Evolutionary conservation across 768 basidiomycete species (phyloP).

Genomic region (Sporobolomyces roseus): DNA sequence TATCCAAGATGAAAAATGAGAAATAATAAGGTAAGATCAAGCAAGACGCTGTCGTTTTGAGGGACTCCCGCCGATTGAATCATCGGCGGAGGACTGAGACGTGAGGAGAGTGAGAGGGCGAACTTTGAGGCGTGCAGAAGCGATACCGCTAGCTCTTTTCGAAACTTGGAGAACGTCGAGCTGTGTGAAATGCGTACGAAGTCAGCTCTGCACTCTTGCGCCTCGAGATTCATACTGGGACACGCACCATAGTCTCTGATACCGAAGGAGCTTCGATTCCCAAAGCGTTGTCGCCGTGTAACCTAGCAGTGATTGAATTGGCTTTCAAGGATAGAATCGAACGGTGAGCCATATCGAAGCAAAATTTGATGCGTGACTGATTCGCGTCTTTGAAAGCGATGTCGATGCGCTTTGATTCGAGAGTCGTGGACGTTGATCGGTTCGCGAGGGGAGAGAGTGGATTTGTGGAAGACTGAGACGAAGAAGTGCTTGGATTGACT

Average conservation of each 20-base stretch:
- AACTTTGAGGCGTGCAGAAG: slow-evolving; percentile 15
- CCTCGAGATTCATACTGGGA: too few relatives aligned
- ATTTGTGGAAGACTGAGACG: neutral
- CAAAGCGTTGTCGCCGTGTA: neutral
- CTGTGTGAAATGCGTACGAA: slow-evolving; percentile 6
- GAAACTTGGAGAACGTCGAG: slow-evolving; percentile 18
- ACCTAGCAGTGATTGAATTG: slow-evolving; percentile 10
- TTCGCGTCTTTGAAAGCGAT: neutral
- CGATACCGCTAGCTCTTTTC: slow-evolving; percentile 15
- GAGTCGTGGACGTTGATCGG: neutral
- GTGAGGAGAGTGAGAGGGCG: slow-evolving; percentile 17
- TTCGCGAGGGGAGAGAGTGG: neutral
- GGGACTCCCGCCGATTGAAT: neutral
- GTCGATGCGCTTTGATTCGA: neutral
- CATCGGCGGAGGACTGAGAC: neutral
- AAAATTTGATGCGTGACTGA: neutral
- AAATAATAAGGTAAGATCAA: too few relatives aligned
- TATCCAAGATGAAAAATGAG: too few relatives aligned
- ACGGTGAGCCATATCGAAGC: slow-evolving; percentile 31
- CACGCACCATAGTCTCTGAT: slow-evolving; percentile 24
- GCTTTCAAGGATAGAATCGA: slow-evolving; percentile 18
- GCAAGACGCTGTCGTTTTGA: slow-evolving; percentile 12
- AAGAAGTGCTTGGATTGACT: neutral
- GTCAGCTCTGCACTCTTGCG: neutral
- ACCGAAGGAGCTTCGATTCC: slow-evolving; percentile 29